These are phyloP conservation scores for Cladosporium halotolerans DNA, from an alignment of 2,329 filamentous ascomycete genomes.

Conservation along the genomic window DNA sequence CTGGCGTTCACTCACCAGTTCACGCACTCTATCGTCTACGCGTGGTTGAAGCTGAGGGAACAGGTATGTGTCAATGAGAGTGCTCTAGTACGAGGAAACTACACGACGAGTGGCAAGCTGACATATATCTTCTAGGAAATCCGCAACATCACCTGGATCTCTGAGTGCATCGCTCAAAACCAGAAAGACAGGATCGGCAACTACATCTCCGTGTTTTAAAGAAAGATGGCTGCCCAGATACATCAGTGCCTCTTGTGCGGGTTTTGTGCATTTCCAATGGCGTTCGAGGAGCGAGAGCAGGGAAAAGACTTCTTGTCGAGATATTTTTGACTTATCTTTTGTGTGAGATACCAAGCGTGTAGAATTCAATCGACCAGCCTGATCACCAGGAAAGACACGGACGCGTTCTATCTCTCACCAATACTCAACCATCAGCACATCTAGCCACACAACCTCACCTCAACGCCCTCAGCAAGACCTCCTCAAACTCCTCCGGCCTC, in stretches of 20 bases:
- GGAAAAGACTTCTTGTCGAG: neutral
- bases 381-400: neutral
- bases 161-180: conserved; percentile 98
- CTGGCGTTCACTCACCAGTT: conserved; percentile 93
- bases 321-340: conserved; percentile 2
- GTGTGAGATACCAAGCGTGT: conserved; percentile 10
- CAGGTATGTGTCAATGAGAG: conserved; percentile 58
- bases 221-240: neutral
- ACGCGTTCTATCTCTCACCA: neutral
- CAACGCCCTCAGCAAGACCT: conserved; percentile 20
- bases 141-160: conserved; percentile 98
- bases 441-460: neutral
- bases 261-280: conserved; percentile 4
- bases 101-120: neutral
- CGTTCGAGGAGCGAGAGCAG: conserved; percentile 6
- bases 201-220: conserved; percentile 92
- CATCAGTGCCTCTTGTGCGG: neutral
- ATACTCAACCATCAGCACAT: neutral
- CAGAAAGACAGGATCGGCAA: conserved; percentile 98
- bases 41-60: conserved; percentile 95
- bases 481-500: conserved; percentile 20
- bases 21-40: conserved; percentile 89
- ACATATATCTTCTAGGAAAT: conserved; percentile 66
- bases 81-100: neutral
- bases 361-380: conserved; percentile 2